Percentiles rank a stretch among this genome's conserved stretches.
These are phyloP conservation scores for Hyphodiscus hymeniophilus DNA, from an alignment of 495 filamentous ascomycete species.

Conservation along the genomic window DNA sequence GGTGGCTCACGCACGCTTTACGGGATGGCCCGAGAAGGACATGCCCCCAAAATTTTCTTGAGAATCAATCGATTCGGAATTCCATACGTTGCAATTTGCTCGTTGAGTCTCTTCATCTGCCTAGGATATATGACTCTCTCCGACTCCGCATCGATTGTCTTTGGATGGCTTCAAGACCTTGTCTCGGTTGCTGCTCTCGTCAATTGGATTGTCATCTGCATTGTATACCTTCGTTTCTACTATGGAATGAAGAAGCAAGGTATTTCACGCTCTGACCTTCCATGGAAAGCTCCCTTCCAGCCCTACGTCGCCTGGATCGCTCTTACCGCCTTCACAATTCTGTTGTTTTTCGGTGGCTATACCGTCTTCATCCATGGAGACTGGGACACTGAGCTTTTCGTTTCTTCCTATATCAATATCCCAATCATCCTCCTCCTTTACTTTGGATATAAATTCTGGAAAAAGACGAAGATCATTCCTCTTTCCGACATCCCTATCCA, in stretches of 20 bases:
- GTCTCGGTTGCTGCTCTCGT: constrained; percentile 49
- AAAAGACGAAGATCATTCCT: constrained; percentile 27
- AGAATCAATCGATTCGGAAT: constrained; percentile 48
- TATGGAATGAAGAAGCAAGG: constrained; percentile 47
- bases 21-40: constrained; percentile 54
- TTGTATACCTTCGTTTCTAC: constrained; percentile 49
- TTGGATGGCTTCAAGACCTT: constrained; percentile 54
- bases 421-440: constrained; percentile 48
- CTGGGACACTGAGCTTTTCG: constrained; percentile 34
- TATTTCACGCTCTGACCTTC: constrained; percentile 43
- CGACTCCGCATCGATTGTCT: constrained; percentile 42
- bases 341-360: constrained; percentile 24
- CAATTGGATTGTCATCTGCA: constrained; percentile 49
- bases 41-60: constrained; percentile 54
- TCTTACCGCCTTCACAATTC: constrained; percentile 44
- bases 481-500: constrained; percentile 16
- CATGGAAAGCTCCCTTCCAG: constrained; percentile 52
- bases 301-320: constrained; percentile 53
- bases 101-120: constrained; percentile 43
- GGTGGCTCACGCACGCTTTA: constrained; percentile 69
- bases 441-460: constrained; percentile 45
- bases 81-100: constrained; percentile 49
- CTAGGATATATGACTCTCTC: constrained; percentile 67
- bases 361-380: constrained; percentile 13
- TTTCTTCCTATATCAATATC: constrained; percentile 55